phyloP scores from a whole-genome alignment of 768 basidiomycete genomes.

The Trametes cinnabarina region DNA sequence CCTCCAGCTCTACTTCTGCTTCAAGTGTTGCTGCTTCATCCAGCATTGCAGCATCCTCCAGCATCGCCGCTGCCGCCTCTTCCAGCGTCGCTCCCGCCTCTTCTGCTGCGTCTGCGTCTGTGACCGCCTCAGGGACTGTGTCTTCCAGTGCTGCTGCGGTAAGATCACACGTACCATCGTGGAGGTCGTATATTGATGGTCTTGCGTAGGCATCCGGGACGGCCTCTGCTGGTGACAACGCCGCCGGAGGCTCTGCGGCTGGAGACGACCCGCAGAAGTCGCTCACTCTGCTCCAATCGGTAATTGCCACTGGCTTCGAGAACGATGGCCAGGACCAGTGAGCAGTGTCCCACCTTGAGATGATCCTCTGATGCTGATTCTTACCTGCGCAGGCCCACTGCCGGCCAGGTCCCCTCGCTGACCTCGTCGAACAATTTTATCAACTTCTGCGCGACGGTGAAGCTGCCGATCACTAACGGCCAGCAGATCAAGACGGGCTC shows the following conservation, averaged over 20 bases:
- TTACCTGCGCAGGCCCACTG: constrained; percentile 10
- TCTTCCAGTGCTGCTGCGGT: not conserved
- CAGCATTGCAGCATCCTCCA: not conserved
- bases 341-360: no score
- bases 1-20: not conserved
- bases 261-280: constrained; percentile 43
- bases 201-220: not conserved
- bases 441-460: constrained; percentile 55
- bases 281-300: constrained; percentile 43
- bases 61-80: constrained; percentile 1
- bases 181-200: no score
- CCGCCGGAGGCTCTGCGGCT: not conserved
- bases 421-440: constrained; percentile 75
- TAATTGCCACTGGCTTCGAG: constrained; percentile 56
- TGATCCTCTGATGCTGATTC: no score
- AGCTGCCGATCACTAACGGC: constrained; percentile 61
- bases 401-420: constrained; percentile 54
- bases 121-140: not conserved
- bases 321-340: constrained; percentile 43
- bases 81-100: constrained; percentile 2
- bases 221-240: constrained; percentile 16
- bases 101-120: constrained; percentile 20
- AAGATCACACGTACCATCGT: no score
- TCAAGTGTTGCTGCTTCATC: constrained; percentile 5
- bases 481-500: constrained; percentile 49